Conservation (phyloP, 768 basidiomycete genomes). For the Amanita pseudoporphyria region DNA sequence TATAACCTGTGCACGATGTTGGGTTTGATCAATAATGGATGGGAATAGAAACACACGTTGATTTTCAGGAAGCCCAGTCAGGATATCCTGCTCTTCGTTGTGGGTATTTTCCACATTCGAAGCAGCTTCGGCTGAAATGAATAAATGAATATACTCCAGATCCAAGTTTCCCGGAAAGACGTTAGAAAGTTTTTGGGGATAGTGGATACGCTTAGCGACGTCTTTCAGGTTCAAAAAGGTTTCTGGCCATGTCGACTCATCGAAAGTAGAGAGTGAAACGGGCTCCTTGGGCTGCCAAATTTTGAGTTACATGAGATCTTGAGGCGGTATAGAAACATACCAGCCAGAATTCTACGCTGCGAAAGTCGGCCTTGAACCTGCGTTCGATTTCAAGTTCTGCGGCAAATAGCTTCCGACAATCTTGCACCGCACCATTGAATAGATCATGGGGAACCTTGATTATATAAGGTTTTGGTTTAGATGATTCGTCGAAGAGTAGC, state of each 20-base stretch:
- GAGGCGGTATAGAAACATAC: background rate
- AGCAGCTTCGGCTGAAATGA: background rate
- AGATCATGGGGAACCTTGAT: background rate
- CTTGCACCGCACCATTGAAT: background rate
- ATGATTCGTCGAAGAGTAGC: background rate
- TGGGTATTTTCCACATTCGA: background rate
- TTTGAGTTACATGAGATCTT: background rate
- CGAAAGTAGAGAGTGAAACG: background rate
- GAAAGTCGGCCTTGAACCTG: background rate
- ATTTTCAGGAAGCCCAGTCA: background rate
- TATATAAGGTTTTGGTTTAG: background rate
- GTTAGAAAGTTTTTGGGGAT: background rate
- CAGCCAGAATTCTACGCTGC: background rate
- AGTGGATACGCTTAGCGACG: background rate
- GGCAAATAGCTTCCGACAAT: background rate
- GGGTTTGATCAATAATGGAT: background rate
- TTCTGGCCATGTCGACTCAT: background rate
- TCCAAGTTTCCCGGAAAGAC: background rate
- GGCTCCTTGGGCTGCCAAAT: background rate
- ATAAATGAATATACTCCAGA: background rate
- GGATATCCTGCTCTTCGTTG: background rate
- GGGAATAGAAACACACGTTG: constrained; percentile 20
- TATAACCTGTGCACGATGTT: constrained; percentile 33
- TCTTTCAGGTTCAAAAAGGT: background rate
- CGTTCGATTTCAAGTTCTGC: background rate